Base-by-base conservation (phyloP, 495 filamentous ascomycete genomes). In the Aspergillus cristatus region DNA sequence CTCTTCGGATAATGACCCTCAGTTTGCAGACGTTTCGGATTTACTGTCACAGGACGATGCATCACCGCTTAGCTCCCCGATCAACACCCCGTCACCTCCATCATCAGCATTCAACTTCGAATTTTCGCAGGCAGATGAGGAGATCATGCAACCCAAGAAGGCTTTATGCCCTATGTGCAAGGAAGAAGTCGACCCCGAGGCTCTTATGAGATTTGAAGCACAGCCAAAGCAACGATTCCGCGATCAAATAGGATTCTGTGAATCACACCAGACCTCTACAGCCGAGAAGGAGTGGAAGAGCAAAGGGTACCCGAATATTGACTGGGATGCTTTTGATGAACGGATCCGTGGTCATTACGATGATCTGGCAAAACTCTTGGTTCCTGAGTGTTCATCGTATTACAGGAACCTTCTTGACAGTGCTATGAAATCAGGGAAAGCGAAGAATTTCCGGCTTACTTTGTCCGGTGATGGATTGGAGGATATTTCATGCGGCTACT, bases 271-370 rank as follows among this genome's bases (percentile, higher is more conserved):
- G 44, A 63, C 64, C 14, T 45, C 55, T 4, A 65, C 71, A 3
- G 83, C 85, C 7, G 49, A 68, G 37, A 53, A 67, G 3, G 62
- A 75, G 35, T 94, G 86, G 79, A 46, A 45, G 11, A 48, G 65
- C 8, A 72, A 68, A 28, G 75, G 76, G 1, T 96, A 93, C 57
- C 91, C 90, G 2, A 54, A 63, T 0, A 89, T 96, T 45, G 58
- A 89, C 42, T 97, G 90, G 90, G 52, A 60, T 1, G 48, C 42
- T 2, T 71, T 97, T 20, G 69, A 76, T n/a, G 42, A 51, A n/a
- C 73, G 88, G 15, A 70, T 93, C 8, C 48, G 61, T 14, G 43
- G 52, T n/a, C 70, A 83, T 46, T 67, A 76, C 30, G 32, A 49
- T 0, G 63, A 68, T 17, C 50, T 96, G 1, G 63, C 70, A 22